Percentiles rank a stretch among this genome's conserved stretches.
These are phyloP conservation scores for Euphorbia peplus DNA, from an alignment of 345 rosid genomes.

Conservation along the genomic window DNA sequence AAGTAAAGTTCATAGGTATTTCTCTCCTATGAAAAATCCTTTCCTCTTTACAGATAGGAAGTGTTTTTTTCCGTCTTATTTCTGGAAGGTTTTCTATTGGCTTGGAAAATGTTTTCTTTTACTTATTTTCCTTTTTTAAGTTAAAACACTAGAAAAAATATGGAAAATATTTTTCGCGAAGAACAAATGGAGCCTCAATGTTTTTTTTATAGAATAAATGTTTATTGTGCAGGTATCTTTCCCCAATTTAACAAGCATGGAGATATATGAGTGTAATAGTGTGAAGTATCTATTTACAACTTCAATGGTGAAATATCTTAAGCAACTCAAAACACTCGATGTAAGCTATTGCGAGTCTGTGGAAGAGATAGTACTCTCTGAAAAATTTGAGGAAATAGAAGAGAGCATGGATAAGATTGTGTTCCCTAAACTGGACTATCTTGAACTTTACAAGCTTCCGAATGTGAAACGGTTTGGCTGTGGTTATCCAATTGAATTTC, in stretches of 20 bases:
- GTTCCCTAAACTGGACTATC: background rate
- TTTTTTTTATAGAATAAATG: too few species aligned
- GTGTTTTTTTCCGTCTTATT: too few species aligned
- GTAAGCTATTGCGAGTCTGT: background rate
- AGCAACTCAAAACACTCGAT: background rate
- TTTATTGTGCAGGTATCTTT: constrained; percentile 8
- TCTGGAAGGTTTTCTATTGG: too few species aligned
- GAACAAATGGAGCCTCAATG: too few species aligned
- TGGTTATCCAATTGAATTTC: constrained; percentile 5
- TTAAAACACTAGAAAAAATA: too few species aligned
- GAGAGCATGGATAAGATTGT: background rate
- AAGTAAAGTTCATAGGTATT: too few species aligned
- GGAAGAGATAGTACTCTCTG: constrained; percentile 7
- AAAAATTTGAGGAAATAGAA: background rate
- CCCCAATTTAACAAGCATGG: constrained; percentile 6
- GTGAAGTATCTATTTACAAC: background rate
- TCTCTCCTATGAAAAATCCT: too few species aligned
- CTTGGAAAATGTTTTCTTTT: too few species aligned
- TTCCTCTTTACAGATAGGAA: too few species aligned
- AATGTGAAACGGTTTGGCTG: background rate
- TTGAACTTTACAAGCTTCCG: background rate
- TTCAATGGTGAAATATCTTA: background rate
- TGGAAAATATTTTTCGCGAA: too few species aligned
- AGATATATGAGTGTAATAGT: background rate
- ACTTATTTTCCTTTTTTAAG: too few species aligned